Conservation (phyloP, 257 asterid genomes). For the Jacaranda copaia region DNA sequence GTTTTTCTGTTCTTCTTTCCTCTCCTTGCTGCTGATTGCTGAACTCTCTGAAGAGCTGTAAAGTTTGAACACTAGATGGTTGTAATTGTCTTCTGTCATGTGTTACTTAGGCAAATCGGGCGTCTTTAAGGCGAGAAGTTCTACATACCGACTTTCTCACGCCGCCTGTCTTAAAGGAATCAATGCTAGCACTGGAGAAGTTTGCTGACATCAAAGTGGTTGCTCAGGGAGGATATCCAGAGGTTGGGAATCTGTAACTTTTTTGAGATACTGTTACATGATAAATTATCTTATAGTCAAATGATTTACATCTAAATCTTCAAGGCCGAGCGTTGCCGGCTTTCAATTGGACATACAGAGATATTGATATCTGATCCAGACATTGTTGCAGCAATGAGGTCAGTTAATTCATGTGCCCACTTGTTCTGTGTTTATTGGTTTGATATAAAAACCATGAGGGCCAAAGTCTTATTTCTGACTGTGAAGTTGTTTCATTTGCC, state of each 20-base stretch:
- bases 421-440: constrained; percentile 21
- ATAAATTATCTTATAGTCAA: constrained; percentile 25
- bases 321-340: constrained; percentile 95
- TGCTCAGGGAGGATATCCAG: constrained; percentile 94
- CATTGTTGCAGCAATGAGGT: constrained; percentile 88
- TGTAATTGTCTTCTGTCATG: background rate
- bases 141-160: constrained; percentile 86
- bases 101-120: constrained; percentile 71
- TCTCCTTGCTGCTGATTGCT: background rate
- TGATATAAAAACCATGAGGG: background rate
- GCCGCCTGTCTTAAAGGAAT: constrained; percentile 78
- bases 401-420: constrained; percentile 18
- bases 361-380: constrained; percentile 74
- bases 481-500: constrained; percentile 38
- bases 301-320: constrained; percentile 20
- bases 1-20: no score
- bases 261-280: constrained; percentile 8
- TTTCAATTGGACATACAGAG: constrained; percentile 90
- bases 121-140: constrained; percentile 76
- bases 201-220: constrained; percentile 69
- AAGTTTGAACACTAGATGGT: constrained; percentile 5
- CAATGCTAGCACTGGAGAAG: constrained; percentile 63
- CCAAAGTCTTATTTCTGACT: constrained; percentile 5
- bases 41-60: constrained; percentile 1
- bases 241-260: constrained; percentile 54